Conservation (phyloP, 176 grass and related monocot genomes). For the Coix lacrymajobi region DNA sequence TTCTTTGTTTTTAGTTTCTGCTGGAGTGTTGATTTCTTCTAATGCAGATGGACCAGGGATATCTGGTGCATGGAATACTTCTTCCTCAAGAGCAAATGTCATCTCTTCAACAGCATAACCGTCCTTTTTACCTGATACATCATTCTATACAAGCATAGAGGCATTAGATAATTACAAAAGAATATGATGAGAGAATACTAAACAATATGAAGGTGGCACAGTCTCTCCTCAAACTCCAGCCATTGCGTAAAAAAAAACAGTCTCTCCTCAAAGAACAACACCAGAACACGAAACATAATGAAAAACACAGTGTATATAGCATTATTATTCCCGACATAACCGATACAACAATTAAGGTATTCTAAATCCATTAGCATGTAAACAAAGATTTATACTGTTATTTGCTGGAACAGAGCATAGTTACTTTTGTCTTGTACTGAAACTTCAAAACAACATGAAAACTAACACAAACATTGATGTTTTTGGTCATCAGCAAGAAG, state of each 20-base stretch:
- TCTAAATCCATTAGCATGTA: not conserved
- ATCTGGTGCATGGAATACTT: constrained; percentile 48
- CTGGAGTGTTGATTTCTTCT: constrained; percentile 29
- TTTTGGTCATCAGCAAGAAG: not conserved
- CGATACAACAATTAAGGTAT: not conserved
- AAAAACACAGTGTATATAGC: not conserved
- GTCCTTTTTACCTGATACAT: constrained; percentile 37
- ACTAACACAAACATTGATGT: not conserved
- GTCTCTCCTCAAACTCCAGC: not conserved
- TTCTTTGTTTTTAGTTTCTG: constrained; percentile 31
- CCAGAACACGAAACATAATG: not conserved
- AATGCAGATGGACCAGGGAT: constrained; percentile 31
- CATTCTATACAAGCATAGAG: constrained; percentile 44
- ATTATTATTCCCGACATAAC: constrained; percentile 8
- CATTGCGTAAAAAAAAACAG: too few relatives aligned
- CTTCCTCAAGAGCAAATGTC: constrained; percentile 79
- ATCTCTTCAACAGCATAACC: constrained; percentile 81
- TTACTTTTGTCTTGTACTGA: not conserved
- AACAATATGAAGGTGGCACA: not conserved
- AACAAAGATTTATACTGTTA: not conserved
- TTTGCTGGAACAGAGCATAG: not conserved
- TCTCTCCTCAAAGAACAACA: not conserved
- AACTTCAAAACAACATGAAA: not conserved
- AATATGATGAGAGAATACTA: not conserved
- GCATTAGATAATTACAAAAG: not conserved